Conservation (phyloP, 192 early-diverging fungal species). For the Gonapodya sp. region DNA sequence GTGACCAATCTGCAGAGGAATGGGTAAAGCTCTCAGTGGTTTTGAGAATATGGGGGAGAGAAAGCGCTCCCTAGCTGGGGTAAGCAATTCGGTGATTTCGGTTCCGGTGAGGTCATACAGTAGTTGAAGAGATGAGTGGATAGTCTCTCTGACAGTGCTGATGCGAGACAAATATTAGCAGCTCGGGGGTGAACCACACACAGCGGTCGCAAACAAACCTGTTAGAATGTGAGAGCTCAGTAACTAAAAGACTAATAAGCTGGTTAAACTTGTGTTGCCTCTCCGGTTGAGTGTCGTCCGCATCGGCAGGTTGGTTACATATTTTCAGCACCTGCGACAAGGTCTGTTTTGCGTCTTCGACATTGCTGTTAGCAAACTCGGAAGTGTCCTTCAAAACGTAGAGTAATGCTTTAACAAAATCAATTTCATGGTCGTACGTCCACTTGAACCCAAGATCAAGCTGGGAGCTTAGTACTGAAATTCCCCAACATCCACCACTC, state of each 20-base stretch:
- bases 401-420: constrained; percentile 84
- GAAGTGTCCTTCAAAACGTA: constrained; percentile 90
- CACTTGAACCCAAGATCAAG: constrained; percentile 78
- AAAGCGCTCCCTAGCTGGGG: constrained; percentile 72
- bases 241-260: constrained; percentile 67
- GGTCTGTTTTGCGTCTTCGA: constrained; percentile 61
- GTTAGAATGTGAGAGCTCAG: constrained; percentile 88
- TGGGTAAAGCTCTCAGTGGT: constrained; percentile 88
- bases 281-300: constrained; percentile 17
- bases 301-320: constrained; percentile 28
- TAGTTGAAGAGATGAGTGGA: constrained; percentile 69
- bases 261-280: constrained; percentile 58
- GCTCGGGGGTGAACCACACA: neutral
- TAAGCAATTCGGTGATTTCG: constrained; percentile 75
- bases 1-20: constrained; percentile 95
- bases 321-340: constrained; percentile 63
- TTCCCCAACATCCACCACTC: constrained; percentile 83
- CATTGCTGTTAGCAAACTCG: constrained; percentile 64
- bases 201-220: constrained; percentile 19
- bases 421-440: constrained; percentile 89
- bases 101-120: constrained; percentile 68
- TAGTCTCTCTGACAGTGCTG: constrained; percentile 66
- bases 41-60: constrained; percentile 91
- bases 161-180: neutral
- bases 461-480: constrained; percentile 69